phyloP scores from a whole-genome alignment of 768 basidiomycete species.

The Pleurotus sapidus region DNA sequence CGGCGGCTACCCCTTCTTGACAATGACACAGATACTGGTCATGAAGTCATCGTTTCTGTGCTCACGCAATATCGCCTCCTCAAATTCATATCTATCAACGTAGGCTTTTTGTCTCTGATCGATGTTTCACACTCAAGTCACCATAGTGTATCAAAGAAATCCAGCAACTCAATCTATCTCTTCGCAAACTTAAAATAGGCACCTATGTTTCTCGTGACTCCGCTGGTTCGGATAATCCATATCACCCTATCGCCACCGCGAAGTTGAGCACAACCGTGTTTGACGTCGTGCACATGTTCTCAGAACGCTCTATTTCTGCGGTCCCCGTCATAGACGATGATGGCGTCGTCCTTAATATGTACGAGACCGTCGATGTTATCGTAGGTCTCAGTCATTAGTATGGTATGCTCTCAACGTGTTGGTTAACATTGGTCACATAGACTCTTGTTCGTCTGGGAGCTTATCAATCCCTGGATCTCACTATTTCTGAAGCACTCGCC shows the following conservation, averaged over 20 bases:
- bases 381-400: slow-evolving; percentile 44
- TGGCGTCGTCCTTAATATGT: slow-evolving; percentile 92
- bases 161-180: slow-evolving; percentile 70
- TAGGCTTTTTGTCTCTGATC: slow-evolving; percentile 31
- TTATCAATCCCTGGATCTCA: slow-evolving; percentile 95
- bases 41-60: slow-evolving; percentile 94
- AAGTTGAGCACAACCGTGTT: slow-evolving; percentile 90
- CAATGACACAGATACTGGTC: slow-evolving; percentile 87
- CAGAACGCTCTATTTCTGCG: slow-evolving; percentile 90
- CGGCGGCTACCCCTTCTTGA: slow-evolving; percentile 93
- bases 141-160: slow-evolving; percentile 83
- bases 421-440: slow-evolving; percentile 36
- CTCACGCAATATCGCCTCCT: slow-evolving; percentile 96
- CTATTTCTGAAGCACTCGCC: slow-evolving; percentile 86
- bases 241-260: slow-evolving; percentile 89
- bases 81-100: slow-evolving; percentile 98
- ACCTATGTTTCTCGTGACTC: slow-evolving; percentile 74
- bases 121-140: slow-evolving; percentile 6
- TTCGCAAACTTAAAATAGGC: slow-evolving; percentile 89
- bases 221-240: slow-evolving; percentile 60
- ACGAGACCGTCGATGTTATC: slow-evolving; percentile 99
- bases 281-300: slow-evolving; percentile 99
- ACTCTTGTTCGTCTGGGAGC: slow-evolving; percentile 92
- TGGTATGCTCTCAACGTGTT: no score
- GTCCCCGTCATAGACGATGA: slow-evolving; percentile 94